Conservation (phyloP, 306 rosid species). For the Malus domestica region ASM211411v1 NC_041792.1:22883407-22883906, state of each 20-base stretch:
- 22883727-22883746: not conserved
- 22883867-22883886: constrained; percentile 38
- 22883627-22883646: constrained; percentile 93
- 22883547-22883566: constrained; percentile 46
- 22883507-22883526: constrained; percentile 49
- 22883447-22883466: too few species aligned
- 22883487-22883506: constrained; percentile 29
- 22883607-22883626: constrained; percentile 84
- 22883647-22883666: constrained; percentile 78
- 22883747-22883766: constrained; percentile 34
- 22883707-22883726: not conserved
- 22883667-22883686: constrained; percentile 58
- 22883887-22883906: too few species aligned
- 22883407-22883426: too few species aligned
- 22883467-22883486: not conserved
- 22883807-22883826: constrained; percentile 85
- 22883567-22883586: constrained; percentile 29
- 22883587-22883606: constrained; percentile 71
- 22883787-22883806: constrained; percentile 77
- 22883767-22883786: constrained; percentile 81
- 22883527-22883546: constrained; percentile 69
- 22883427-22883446: too few species aligned
- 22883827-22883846: constrained; percentile 87
- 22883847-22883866: constrained; percentile 52
- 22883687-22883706: not conserved